Evolutionary conservation across 495 filamentous ascomycete genomes (phyloP).

Genomic region (Xylaria flabelliformis): DNA sequence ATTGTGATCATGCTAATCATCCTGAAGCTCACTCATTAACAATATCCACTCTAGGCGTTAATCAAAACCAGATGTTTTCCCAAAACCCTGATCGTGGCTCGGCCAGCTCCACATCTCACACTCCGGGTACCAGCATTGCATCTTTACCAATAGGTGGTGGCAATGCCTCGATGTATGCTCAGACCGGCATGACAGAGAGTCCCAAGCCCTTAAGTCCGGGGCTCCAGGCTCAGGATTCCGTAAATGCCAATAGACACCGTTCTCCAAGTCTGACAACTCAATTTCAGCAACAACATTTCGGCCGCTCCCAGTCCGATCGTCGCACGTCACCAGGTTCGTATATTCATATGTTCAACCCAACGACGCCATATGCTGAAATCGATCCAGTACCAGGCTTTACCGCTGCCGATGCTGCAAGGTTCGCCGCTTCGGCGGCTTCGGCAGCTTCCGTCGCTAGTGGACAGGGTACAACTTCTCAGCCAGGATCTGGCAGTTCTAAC

Average conservation of each 20-base stretch:
- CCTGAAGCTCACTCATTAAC: constrained; percentile 32
- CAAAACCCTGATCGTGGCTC: constrained; percentile 61
- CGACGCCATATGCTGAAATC: constrained; percentile 35
- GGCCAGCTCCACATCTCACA: constrained; percentile 61
- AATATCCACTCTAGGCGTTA: constrained; percentile 44
- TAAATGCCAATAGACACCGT: constrained; percentile 62
- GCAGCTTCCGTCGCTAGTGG: constrained; percentile 30
- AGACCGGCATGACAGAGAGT: constrained; percentile 79
- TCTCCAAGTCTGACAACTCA: constrained; percentile 75
- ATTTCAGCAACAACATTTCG: constrained; percentile 68
- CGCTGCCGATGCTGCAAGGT: constrained; percentile 55
- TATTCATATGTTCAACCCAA: constrained; percentile 42
- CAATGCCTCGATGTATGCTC: constrained; percentile 68
- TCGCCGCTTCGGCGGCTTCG: constrained; percentile 50
- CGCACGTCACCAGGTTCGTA: constrained; percentile 47
- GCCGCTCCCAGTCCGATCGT: constrained; percentile 56
- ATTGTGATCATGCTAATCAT: constrained; percentile 47
- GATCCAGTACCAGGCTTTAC: constrained; percentile 49
- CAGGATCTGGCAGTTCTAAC: constrained; percentile 32
- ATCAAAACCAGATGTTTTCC: constrained; percentile 71
- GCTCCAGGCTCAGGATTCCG: constrained; percentile 61
- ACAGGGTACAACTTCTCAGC: constrained; percentile 25
- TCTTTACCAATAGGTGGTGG: constrained; percentile 55
- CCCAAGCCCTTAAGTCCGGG: constrained; percentile 85
- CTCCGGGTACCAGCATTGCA: constrained; percentile 54